Evolutionary conservation across 1,284 basidiomycete species (phyloP).

Genomic region (Naganishia liquefaciens): DNA sequence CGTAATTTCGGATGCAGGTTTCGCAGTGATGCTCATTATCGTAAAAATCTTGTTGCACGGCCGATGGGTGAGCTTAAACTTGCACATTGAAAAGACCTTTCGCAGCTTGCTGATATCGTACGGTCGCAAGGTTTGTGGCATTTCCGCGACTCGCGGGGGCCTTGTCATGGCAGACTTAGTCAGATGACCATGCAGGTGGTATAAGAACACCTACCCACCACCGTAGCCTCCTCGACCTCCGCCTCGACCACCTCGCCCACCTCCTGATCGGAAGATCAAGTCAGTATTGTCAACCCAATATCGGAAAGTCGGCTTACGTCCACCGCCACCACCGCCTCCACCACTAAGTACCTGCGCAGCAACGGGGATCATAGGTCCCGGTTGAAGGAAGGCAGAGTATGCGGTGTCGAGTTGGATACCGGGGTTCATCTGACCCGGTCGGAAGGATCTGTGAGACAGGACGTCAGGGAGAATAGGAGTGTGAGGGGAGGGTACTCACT

Average conservation of each 20-base stretch:
- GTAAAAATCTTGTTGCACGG: conserved; percentile 39
- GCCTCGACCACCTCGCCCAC: conserved; percentile 12
- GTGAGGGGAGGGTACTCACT: conserved; percentile 39
- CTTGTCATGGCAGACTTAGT: too few species aligned
- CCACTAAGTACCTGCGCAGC: conserved; percentile 42
- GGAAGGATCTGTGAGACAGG: conserved; percentile 43
- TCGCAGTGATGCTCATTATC: conserved; percentile 42
- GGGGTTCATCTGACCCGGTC: conserved; percentile 41
- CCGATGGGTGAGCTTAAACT: conserved; percentile 41
- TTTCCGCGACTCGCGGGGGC: conserved; percentile 28
- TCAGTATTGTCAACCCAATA: not conserved
- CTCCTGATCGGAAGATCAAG: conserved; percentile 3
- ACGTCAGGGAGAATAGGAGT: not conserved
- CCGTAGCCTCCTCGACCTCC: conserved; percentile 34
- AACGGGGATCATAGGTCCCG: conserved; percentile 45
- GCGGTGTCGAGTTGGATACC: conserved; percentile 52
- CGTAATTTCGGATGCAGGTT: conserved; percentile 43
- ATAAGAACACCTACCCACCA: conserved; percentile 31
- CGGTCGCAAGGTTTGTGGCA: conserved; percentile 39
- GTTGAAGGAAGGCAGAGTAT: conserved; percentile 50
- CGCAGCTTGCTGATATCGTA: conserved; percentile 43
- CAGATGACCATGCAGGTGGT: conserved; percentile 30
- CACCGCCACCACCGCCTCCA: conserved; percentile 42
- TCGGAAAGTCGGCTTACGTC: conserved; percentile 1
- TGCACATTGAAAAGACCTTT: conserved; percentile 41